phyloP scores from a whole-genome alignment of 2,329 filamentous ascomycete genomes.

The Coleophoma crateriformis region DNA sequence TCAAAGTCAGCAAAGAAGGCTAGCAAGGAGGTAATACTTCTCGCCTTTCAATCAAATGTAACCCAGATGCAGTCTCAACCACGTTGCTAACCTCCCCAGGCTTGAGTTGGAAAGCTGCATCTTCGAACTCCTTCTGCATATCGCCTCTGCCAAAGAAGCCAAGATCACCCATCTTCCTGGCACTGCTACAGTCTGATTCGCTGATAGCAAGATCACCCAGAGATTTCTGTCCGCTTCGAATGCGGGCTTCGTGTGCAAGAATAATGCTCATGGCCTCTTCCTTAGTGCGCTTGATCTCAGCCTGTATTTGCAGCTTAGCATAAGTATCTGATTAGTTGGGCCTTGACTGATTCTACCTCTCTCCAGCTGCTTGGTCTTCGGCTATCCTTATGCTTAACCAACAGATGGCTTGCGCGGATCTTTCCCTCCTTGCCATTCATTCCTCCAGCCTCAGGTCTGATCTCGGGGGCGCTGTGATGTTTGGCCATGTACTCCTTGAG shows the following conservation, averaged over 20 bases:
- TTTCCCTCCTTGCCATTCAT: slow-evolving; percentile 50
- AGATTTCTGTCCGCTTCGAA: slow-evolving; percentile 60
- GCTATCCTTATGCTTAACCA: slow-evolving; percentile 90
- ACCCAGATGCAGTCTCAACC: slow-evolving; percentile 86
- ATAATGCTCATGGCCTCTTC: slow-evolving; percentile 81
- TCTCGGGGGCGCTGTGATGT: slow-evolving; percentile 64
- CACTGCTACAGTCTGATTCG: slow-evolving; percentile 94
- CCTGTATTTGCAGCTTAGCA: slow-evolving; percentile 28
- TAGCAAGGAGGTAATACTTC: slow-evolving; percentile 15
- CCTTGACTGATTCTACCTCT: slow-evolving; percentile 43
- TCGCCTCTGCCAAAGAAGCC: slow-evolving; percentile 92
- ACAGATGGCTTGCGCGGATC: slow-evolving; percentile 86
- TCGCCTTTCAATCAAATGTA: slow-evolving; percentile 93
- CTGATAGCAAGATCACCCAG: slow-evolving; percentile 81
- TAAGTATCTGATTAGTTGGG: slow-evolving; percentile 2
- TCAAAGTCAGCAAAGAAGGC: slow-evolving; percentile 7
- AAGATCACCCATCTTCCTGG: slow-evolving; percentile 88
- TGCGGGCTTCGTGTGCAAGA: slow-evolving; percentile 67
- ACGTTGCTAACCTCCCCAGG: slow-evolving; percentile 81
- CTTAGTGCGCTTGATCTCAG: slow-evolving; percentile 81
- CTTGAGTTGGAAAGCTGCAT: slow-evolving; percentile 86
- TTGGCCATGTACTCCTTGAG: slow-evolving; percentile 91
- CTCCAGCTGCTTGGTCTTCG: slow-evolving; percentile 90
- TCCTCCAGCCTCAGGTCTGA: slow-evolving; percentile 28
- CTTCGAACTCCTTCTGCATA: slow-evolving; percentile 99